A percentile compares a stretch with the other conserved stretches of the same genome.
phyloP scores from a whole-genome alignment of 2,329 filamentous ascomycete species.

The Tolypocladium cylindrosporum region DNA sequence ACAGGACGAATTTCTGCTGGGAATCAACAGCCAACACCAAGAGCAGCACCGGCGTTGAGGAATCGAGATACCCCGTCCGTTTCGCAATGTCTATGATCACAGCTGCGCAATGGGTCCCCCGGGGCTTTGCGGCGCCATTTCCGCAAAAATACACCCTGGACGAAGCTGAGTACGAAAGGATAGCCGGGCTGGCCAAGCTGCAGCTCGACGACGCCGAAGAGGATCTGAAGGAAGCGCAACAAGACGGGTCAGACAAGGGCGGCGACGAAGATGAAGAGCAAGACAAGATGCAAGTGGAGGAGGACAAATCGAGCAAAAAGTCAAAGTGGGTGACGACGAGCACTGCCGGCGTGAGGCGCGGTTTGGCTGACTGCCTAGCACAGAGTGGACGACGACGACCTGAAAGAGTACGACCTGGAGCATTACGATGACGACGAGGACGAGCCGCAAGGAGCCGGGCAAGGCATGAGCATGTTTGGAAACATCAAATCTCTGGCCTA shows the following conservation, averaged over 20 bases:
- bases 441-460: conserved; percentile 37
- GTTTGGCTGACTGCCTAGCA: conserved; percentile 8
- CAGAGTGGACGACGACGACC: conserved; percentile 66
- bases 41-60: conserved; percentile 3
- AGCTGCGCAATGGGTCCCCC: conserved; percentile 64
- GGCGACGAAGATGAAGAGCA: conserved; percentile 18
- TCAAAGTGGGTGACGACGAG: conserved; percentile 2
- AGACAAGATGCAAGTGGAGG: conserved; percentile 21
- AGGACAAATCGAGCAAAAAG: not conserved
- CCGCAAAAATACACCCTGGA: conserved; percentile 67
- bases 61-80: not conserved
- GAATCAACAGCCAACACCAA: not conserved
- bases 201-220: conserved; percentile 89
- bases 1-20: not conserved
- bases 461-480: conserved; percentile 84
- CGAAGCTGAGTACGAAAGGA: conserved; percentile 65
- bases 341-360: not conserved
- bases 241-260: conserved; percentile 15
- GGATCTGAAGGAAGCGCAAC: conserved; percentile 65
- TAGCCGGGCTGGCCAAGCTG: conserved; percentile 62
- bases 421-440: conserved; percentile 86
- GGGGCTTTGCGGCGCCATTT: conserved; percentile 67
- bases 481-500: conserved; percentile 91
- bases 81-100: conserved; percentile 62
- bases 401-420: conserved; percentile 93